Base-by-base conservation (phyloP, 75 land plant species). In the Sequoiadendron giganteum region DNA sequence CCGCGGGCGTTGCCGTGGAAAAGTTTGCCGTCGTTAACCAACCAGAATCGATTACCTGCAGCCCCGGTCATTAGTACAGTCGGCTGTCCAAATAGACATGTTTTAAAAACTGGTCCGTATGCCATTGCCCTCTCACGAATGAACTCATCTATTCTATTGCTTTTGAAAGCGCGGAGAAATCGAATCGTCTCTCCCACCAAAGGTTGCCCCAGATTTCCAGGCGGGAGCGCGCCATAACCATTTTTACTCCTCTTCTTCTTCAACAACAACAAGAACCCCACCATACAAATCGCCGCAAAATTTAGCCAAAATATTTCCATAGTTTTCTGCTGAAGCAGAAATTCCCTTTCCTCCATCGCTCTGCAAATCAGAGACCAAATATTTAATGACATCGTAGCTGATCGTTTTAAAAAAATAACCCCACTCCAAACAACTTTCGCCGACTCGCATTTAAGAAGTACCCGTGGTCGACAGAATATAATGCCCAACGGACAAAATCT, bases 51-150 rank as follows among this genome's bases (percentile, higher is more conserved):
- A 72, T 72, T 72, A 5, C 76, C 76, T 28, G 76, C 76, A 9
- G 34, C 10, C 1, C 76, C 72, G 2, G 30, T 72, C 30, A 72
- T 25, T 0, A 72, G 36, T 8, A 32, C 76, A 1, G 34, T 32
- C 11, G 76, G 76, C 34, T 72, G 76, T 3, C 76, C 76, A 10
- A 72, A 72, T 13, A 72, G 36, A 72, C 30, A 72, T n/a, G 76
- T 72, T 36, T 86, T 30, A n/a, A 91, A 91, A 36, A 87, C 77
- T 19, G 78, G 89, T 19, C 88, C 92, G 43, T 89, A 79, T 21
- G 38, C 72, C 13, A 75, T 40, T 1, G 75, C 78, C 21, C 89
- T 56, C 10, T 85, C 79, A 7, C 86, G 54, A 0, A 48, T 16
- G 79, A 88, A 88, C 25, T 85, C 38, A 5, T 68, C 86, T 1